phyloP scores from a whole-genome alignment of 1,284 basidiomycete species.

The Microbotryomycetes sp. region DNA sequence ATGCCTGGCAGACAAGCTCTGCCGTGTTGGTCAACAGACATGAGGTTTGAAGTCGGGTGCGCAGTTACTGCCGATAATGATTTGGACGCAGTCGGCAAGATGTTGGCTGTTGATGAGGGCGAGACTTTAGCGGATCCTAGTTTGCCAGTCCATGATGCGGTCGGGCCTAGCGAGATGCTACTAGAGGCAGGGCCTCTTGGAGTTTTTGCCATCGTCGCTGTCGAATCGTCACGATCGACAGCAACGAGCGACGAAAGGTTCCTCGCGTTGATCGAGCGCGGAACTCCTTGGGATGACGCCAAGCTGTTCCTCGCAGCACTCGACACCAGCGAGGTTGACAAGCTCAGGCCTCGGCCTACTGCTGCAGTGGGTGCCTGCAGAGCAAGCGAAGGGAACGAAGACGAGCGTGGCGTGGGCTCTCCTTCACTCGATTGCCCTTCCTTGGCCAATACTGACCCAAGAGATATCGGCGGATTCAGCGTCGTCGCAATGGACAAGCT shows the following conservation, averaged over 20 bases:
- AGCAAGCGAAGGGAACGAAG: not conserved
- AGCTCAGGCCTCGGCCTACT: not conserved
- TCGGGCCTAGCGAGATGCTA: not conserved
- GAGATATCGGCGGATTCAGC: not conserved
- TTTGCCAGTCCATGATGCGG: not conserved
- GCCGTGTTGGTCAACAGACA: slow-evolving; percentile 2
- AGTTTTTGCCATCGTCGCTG: not conserved
- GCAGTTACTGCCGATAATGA: not conserved
- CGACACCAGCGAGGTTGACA: not conserved
- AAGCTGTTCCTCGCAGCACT: not conserved
- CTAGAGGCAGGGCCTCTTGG: not conserved
- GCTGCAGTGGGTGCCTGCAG: not conserved
- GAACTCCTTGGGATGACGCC: not conserved
- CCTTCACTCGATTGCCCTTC: not conserved
- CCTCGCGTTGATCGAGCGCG: not conserved
- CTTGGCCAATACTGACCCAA: not conserved
- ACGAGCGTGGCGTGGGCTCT: not conserved
- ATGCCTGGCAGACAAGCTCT: not conserved
- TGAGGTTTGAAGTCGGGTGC: slow-evolving; percentile 1
- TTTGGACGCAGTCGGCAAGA: not conserved
- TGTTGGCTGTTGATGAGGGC: not conserved
- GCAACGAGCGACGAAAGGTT: not conserved
- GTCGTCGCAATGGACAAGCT: not conserved
- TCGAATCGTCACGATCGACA: not conserved
- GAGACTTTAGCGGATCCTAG: not conserved